Evolutionary conservation across 148 eudicot genomes (phyloP).

Genomic region (Fallopia convolvulus): DNA sequence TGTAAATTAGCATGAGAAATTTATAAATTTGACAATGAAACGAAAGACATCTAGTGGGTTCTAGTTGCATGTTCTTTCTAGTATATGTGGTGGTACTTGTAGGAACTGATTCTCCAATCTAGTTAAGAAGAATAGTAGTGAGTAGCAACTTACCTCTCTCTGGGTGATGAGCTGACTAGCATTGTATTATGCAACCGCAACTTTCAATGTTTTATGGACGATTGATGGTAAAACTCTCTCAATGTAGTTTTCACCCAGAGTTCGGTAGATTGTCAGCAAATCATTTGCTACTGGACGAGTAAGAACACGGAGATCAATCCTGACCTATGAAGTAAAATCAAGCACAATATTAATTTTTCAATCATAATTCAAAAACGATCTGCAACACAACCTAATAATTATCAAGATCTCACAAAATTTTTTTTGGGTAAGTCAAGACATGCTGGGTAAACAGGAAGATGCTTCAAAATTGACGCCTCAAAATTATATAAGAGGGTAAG

Average conservation of each 20-base stretch:
- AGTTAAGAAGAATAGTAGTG: background rate
- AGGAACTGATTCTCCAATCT: background rate
- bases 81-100: background rate
- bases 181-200: slow-evolving; percentile 93
- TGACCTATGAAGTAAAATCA: slow-evolving; percentile 42
- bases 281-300: slow-evolving; percentile 72
- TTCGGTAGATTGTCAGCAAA: slow-evolving; percentile 76
- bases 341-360: background rate
- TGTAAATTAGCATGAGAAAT: too few species aligned
- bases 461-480: background rate
- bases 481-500: background rate
- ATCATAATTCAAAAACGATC: background rate
- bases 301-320: slow-evolving; percentile 90
- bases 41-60: too few species aligned
- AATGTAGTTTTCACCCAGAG: slow-evolving; percentile 85
- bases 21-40: too few species aligned
- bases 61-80: too few species aligned
- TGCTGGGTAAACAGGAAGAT: too few species aligned
- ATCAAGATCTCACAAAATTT: background rate
- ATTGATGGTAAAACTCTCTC: slow-evolving; percentile 93
- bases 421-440: background rate
- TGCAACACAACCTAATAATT: background rate
- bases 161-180: slow-evolving; percentile 97
- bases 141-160: slow-evolving; percentile 63
- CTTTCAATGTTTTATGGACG: slow-evolving; percentile 84